Evolutionary conservation across 1,284 basidiomycete genomes (phyloP), one percentile per base, ranked within the genome.

Genomic region (Moniliophthora roreri): DNA sequence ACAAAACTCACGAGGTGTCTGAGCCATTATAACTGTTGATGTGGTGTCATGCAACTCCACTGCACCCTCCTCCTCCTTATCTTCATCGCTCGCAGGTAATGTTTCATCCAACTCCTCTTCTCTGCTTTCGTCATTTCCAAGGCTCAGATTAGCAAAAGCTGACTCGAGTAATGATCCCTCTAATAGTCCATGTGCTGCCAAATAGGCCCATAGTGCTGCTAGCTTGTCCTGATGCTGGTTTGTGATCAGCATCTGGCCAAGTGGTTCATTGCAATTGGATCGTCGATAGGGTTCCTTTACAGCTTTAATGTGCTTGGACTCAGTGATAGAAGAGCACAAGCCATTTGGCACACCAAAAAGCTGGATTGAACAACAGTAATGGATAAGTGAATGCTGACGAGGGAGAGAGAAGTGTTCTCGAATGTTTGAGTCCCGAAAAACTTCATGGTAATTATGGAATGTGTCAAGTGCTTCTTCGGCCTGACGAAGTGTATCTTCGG

Each of bases 271-370:
- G 1, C 53, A 47, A 40, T 55, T 66, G 1, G 63, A 66, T 0
- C 57, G 55, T 5, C 61, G 51, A 59, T 61, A 67, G 0, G 64
- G 64, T 8, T 60, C 36, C 51, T 68, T 68, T 0, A 68, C 63
- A 8, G 62, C 63, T 9, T 26, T 55, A 35, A 64, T 55, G 32
- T 55, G 53, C 36, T 38, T 45, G 3, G 53, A 58, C 40, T 58
- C 57, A 8, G 55, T 58, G n/a, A 58, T 56, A 2, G 54, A 58
- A 1, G 57, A 56, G 41, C 54, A 58, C 3, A 56, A 28, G 9
- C 56, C 52, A 38, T 42, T 50, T n/a, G 44, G 50, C 6, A 28
- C 39, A n/a, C 50, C 42, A 24, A 52, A 52, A 9, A 35, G 23
- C 2, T 16, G 8, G 8, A 52, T 52, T 2, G 35, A 18, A 7